These are phyloP conservation scores for Plasmopara viticola DNA, from an alignment of 352 stramenopile species.

Conservation along the genomic window DNA sequence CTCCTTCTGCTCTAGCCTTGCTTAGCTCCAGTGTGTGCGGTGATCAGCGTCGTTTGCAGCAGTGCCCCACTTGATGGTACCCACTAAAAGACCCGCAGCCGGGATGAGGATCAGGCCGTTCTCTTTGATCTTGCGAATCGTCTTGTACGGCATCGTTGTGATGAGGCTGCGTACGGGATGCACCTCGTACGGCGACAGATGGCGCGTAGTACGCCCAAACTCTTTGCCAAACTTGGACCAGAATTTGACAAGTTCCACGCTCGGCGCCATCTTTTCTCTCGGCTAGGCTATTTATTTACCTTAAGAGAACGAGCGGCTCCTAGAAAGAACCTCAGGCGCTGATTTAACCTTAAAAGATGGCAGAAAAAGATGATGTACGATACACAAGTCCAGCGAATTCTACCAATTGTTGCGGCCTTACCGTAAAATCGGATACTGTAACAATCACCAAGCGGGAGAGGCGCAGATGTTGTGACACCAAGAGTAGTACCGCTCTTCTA, in stretches of 20 bases:
- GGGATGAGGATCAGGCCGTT: slow-evolving; percentile 71
- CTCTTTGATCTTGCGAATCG: slow-evolving; percentile 74
- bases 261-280: slow-evolving; percentile 33
- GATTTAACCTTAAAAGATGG: slow-evolving; percentile 9
- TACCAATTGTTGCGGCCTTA: neutral
- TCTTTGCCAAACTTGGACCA: slow-evolving; percentile 67
- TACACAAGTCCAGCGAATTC: neutral
- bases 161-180: slow-evolving; percentile 65
- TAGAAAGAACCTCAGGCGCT: slow-evolving; percentile 28
- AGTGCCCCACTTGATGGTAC: slow-evolving; percentile 67
- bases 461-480: too few relatives aligned
- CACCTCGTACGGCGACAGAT: slow-evolving; percentile 66
- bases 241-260: slow-evolving; percentile 52
- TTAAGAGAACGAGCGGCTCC: slow-evolving; percentile 15
- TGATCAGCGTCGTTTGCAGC: slow-evolving; percentile 73
- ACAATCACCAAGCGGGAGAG: too few relatives aligned
- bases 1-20: slow-evolving; percentile 2
- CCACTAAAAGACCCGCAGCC: slow-evolving; percentile 49
- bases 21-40: slow-evolving; percentile 73
- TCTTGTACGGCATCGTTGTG: slow-evolving; percentile 67
- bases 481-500: too few relatives aligned
- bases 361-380: slow-evolving; percentile 1
- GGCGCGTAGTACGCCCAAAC: slow-evolving; percentile 55
- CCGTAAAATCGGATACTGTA: too few relatives aligned
- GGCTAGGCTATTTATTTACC: neutral